phyloP scores from a whole-genome alignment of 1,284 basidiomycete genomes.

The Apiotrichum siamense region DNA sequence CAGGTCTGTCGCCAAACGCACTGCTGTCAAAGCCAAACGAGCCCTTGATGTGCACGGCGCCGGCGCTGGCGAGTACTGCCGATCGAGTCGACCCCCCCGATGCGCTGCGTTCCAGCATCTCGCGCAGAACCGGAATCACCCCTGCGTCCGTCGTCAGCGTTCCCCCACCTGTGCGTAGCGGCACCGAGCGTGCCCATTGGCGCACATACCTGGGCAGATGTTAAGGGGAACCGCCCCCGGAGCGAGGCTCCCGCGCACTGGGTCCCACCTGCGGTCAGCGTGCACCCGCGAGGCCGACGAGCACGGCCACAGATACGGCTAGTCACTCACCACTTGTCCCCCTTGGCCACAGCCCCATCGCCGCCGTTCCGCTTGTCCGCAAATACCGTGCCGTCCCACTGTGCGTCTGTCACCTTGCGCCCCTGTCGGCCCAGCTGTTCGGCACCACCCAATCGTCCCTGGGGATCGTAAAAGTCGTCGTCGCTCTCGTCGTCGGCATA shows the following conservation, averaged over 20 bases:
- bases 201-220: slow-evolving; percentile 61
- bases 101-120: slow-evolving; percentile 55
- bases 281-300: neutral
- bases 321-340: slow-evolving; percentile 34
- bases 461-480: no score
- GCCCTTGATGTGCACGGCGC: slow-evolving; percentile 61
- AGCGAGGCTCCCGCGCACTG: slow-evolving; percentile 15
- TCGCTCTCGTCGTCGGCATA: neutral
- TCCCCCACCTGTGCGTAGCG: no score
- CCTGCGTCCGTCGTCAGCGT: slow-evolving; percentile 49
- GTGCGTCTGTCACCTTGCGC: slow-evolving; percentile 12
- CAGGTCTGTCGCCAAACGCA: slow-evolving; percentile 50
- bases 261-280: slow-evolving; percentile 38
- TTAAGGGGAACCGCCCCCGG: slow-evolving; percentile 53
- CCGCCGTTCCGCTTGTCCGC: slow-evolving; percentile 27
- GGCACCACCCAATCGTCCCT: no score
- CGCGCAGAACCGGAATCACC: slow-evolving; percentile 60
- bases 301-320: no score
- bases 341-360: slow-evolving; percentile 22
- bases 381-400: slow-evolving; percentile 36
- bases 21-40: slow-evolving; percentile 61
- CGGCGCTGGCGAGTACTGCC: slow-evolving; percentile 61
- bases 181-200: no score
- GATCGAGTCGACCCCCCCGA: slow-evolving; percentile 53
- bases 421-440: no score